Evolutionary conservation across 208 protist species (phyloP).

Genomic region (Herpetomonas samuelpessoai): DNA sequence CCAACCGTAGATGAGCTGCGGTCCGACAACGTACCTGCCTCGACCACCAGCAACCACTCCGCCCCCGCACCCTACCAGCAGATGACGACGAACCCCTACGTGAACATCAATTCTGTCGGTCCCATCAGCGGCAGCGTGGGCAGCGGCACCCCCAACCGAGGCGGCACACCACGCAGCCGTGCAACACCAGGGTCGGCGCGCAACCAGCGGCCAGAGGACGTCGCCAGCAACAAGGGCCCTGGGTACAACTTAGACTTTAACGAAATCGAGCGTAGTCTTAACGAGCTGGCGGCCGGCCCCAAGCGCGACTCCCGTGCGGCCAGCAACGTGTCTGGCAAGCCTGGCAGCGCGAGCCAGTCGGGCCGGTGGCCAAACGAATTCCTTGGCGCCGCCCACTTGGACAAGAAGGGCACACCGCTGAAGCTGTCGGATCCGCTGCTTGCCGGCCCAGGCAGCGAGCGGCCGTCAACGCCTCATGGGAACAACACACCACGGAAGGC

Average conservation of each 20-base stretch:
- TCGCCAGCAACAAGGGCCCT: background rate
- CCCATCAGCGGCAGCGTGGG: background rate
- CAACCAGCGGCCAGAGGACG: too few species aligned
- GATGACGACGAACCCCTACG: conserved; percentile 8
- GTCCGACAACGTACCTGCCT: background rate
- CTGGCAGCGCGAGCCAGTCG: background rate
- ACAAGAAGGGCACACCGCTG: conserved; percentile 36
- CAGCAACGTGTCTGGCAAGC: background rate
- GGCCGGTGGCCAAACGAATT: conserved; percentile 30
- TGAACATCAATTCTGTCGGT: background rate
- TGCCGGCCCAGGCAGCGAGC: background rate
- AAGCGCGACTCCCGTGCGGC: background rate
- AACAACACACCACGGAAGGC: background rate
- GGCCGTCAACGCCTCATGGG: too few species aligned
- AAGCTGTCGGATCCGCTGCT: conserved; percentile 16
- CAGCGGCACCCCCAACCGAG: background rate
- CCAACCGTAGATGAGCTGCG: background rate
- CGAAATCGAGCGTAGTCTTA: conserved; percentile 27
- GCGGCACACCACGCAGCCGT: background rate
- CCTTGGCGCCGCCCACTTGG: conserved; percentile 22
- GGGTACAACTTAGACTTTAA: conserved; percentile 6
- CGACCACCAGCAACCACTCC: background rate
- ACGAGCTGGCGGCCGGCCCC: conserved; percentile 12
- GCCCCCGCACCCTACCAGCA: background rate
- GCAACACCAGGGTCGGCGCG: background rate